These are phyloP conservation scores for Microcos paniculata DNA, from an alignment of 345 rosid species.

Conservation along the genomic window DNA sequence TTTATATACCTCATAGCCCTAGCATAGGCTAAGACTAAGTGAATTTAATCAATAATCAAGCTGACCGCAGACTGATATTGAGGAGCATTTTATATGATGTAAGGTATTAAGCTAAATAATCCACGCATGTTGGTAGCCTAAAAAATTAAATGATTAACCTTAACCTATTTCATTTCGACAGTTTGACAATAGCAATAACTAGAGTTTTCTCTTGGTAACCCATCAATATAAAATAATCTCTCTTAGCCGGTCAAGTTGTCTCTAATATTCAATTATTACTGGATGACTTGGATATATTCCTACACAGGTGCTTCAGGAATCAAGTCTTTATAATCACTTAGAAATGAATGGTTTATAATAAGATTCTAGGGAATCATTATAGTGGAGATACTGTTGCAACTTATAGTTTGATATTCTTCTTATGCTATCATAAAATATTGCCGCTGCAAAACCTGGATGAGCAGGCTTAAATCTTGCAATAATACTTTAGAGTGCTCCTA, in stretches of 20 bases:
- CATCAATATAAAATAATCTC: conserved; percentile 15
- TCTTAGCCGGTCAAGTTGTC: neutral
- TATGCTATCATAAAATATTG: neutral
- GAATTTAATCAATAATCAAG: neutral
- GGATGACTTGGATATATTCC: conserved; percentile 31
- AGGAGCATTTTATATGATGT: neutral
- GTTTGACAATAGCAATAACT: neutral
- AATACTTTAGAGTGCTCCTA: neutral
- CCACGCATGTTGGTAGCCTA: neutral
- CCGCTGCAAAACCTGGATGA: neutral
- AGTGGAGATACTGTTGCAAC: conserved; percentile 29
- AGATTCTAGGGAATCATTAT: conserved; percentile 30
- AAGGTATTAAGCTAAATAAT: neutral
- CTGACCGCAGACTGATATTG: neutral
- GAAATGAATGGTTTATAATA: neutral
- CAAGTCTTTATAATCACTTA: conserved; percentile 15
- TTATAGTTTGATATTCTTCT: neutral
- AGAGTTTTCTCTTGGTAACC: neutral
- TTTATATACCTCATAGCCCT: neutral
- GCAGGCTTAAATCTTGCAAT: neutral
- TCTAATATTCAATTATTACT: neutral
- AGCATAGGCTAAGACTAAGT: neutral
- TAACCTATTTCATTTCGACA: neutral
- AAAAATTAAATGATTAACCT: neutral
- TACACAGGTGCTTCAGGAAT: conserved; percentile 23